Conservation (phyloP, 148 eudicot genomes). For the Vaccinium myrtillus region DNA sequence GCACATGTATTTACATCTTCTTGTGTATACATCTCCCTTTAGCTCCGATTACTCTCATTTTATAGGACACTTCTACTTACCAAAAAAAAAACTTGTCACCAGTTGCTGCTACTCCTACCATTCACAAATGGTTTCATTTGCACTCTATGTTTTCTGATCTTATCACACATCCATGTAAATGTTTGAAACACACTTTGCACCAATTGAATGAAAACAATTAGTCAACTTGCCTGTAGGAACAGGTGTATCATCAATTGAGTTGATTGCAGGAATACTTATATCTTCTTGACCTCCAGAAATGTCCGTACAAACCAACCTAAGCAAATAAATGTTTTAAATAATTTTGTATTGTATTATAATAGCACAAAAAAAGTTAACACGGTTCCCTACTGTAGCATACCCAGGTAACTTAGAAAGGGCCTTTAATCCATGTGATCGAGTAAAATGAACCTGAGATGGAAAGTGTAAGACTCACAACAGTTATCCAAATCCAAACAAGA, state of each 20-base stretch:
- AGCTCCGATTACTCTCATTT: no score
- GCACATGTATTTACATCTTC: no score
- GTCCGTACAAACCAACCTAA: conserved; percentile 40
- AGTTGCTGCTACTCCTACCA: no score
- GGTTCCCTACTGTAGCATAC: conserved; percentile 20
- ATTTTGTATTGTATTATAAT: background rate
- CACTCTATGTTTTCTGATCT: background rate
- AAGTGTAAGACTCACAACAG: background rate
- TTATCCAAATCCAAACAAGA: background rate
- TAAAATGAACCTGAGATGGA: conserved; percentile 33
- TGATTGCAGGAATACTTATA: conserved; percentile 32
- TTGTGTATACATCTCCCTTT: no score
- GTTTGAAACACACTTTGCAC: background rate
- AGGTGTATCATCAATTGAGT: conserved; percentile 30
- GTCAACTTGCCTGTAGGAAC: conserved; percentile 35
- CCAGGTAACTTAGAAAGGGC: conserved; percentile 27
- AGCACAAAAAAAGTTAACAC: background rate
- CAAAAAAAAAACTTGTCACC: no score
- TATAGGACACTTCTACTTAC: no score
- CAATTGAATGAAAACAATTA: background rate
- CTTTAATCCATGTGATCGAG: conserved; percentile 26
- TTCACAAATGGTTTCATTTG: no score
- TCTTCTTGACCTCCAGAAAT: conserved; percentile 39
- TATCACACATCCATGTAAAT: background rate
- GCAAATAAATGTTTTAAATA: background rate